Evolutionary conservation across 768 basidiomycete species (phyloP).

Genomic region (Pholiota microspora): DNA sequence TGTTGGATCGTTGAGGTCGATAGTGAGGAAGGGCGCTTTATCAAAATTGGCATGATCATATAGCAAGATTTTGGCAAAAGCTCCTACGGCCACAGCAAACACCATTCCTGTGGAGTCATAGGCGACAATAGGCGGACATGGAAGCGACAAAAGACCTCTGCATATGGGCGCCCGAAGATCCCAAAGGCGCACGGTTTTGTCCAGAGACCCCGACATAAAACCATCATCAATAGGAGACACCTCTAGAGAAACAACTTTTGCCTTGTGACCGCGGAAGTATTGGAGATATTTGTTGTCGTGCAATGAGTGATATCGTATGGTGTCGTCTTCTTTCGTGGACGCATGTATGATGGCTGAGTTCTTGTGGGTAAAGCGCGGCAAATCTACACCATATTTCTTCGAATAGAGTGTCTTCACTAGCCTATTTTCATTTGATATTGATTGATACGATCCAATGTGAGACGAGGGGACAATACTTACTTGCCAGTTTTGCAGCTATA

Average conservation of each 20-base stretch:
- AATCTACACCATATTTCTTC: conserved; percentile 95
- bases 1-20: conserved; percentile 80
- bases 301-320: conserved; percentile 89
- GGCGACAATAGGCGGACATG: conserved; percentile 73
- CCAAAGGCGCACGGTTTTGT: conserved; percentile 96
- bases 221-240: conserved; percentile 92
- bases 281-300: conserved; percentile 96
- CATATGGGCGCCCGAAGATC: conserved; percentile 82
- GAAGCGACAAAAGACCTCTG: conserved; percentile 75
- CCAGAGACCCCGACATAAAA: conserved; percentile 92
- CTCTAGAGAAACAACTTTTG: conserved; percentile 84
- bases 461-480: conserved; percentile 52
- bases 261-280: conserved; percentile 95
- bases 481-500: conserved; percentile 91
- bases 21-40: conserved; percentile 87
- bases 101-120: conserved; percentile 83
- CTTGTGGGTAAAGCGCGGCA: conserved; percentile 94
- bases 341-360: conserved; percentile 82
- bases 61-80: conserved; percentile 76
- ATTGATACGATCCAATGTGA: conserved; percentile 16
- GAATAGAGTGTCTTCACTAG: conserved; percentile 77
- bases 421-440: conserved; percentile 44
- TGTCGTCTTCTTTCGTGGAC: conserved; percentile 94
- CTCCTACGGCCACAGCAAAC: conserved; percentile 85
- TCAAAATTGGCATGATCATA: conserved; percentile 88